These are phyloP conservation scores for Chlorophyllum brunneum DNA, from an alignment of 768 basidiomycete species.

Conservation along the genomic window DNA sequence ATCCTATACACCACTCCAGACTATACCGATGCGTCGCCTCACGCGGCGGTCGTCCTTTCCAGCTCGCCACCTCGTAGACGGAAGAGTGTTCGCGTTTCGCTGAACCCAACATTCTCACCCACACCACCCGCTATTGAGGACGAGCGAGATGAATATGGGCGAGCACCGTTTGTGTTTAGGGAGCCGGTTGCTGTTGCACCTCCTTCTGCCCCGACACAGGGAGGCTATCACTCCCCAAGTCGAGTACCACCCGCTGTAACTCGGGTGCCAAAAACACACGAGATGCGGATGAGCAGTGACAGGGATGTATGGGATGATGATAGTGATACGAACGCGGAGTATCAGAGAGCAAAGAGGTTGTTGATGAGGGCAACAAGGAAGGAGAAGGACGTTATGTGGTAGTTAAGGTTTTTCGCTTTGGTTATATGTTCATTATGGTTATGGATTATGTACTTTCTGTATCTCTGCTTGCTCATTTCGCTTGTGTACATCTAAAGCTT, in stretches of 20 bases:
- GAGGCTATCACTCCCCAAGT: background rate
- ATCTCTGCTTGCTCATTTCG: background rate
- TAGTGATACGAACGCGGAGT: conserved; percentile 71
- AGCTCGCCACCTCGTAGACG: conserved; percentile 28
- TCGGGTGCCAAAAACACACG: background rate
- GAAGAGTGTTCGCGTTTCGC: conserved; percentile 78
- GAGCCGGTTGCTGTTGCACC: background rate
- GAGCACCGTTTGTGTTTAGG: conserved; percentile 20
- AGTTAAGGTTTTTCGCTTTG: too few species aligned
- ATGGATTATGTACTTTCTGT: background rate
- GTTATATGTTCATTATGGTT: too few species aligned
- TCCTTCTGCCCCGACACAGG: background rate
- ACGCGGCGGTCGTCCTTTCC: background rate
- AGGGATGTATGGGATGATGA: conserved; percentile 61
- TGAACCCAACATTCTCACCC: conserved; percentile 72
- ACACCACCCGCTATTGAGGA: conserved; percentile 65
- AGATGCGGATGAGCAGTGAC: background rate
- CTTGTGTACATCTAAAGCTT: background rate
- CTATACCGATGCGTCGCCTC: background rate
- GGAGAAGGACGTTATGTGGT: conserved; percentile 23
- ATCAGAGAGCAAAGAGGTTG: conserved; percentile 51
- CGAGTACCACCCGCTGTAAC: background rate
- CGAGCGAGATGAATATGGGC: conserved; percentile 33
- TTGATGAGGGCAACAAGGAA: conserved; percentile 44
- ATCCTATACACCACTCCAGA: background rate